phyloP scores from a whole-genome alignment of 2,329 filamentous ascomycete genomes.

The Neofusicoccum laricinum region DNA sequence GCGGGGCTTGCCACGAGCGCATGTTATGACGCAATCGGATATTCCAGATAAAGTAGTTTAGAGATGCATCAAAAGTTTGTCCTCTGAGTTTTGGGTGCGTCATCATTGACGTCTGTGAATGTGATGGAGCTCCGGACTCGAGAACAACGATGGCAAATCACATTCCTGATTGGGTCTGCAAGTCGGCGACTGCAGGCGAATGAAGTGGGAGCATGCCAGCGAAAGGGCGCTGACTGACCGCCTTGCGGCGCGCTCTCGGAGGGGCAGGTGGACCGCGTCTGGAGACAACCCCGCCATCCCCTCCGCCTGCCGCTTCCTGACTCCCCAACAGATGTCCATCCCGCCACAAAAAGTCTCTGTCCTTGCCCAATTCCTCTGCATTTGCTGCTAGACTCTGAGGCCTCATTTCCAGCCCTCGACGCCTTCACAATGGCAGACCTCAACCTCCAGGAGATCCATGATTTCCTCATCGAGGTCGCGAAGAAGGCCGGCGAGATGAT shows the following conservation, averaged over 20 bases:
- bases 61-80: neutral
- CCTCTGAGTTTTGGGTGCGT: neutral
- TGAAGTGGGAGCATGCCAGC: neutral
- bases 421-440: slow-evolving; percentile 22
- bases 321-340: neutral
- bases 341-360: neutral
- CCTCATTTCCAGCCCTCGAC: neutral
- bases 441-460: slow-evolving; percentile 48
- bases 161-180: neutral
- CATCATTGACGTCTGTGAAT: no score
- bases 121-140: neutral
- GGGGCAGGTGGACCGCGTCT: slow-evolving; percentile 12
- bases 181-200: neutral
- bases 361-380: neutral
- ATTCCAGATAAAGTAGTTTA: neutral
- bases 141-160: neutral
- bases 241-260: slow-evolving; percentile 5
- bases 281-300: slow-evolving; percentile 13
- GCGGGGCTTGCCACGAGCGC: neutral
- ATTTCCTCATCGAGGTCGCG: slow-evolving; percentile 47
- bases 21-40: neutral
- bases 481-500: slow-evolving; percentile 47
- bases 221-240: neutral
- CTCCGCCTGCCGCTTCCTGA: neutral
- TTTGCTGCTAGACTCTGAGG: neutral